Evolutionary conservation across 179 eudicot genomes (phyloP).

Genomic region (Nepenthes alata): DNA sequence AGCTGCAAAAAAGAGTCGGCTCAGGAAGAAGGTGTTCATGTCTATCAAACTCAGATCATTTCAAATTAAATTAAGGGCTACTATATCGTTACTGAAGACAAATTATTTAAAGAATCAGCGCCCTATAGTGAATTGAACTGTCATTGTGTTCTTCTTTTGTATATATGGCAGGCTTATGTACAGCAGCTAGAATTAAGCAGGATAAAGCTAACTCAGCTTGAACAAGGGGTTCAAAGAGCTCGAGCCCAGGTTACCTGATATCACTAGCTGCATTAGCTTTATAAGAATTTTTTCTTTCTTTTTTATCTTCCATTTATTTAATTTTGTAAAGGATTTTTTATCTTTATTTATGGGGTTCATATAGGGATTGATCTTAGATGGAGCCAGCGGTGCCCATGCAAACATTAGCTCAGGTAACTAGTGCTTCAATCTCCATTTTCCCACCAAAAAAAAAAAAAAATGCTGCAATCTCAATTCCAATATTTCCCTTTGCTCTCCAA

Average conservation of each 20-base stretch:
- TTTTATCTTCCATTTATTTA: too few species aligned
- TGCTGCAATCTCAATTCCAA: too few species aligned
- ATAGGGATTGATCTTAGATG: constrained; percentile 76
- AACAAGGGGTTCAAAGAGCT: constrained; percentile 88
- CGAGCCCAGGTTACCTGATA: constrained; percentile 53
- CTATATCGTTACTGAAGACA: too few species aligned
- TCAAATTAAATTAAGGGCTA: too few species aligned
- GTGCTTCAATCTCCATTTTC: too few species aligned
- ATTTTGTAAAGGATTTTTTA: too few species aligned
- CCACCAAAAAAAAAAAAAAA: too few species aligned
- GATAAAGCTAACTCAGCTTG: constrained; percentile 72
- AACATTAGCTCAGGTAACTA: constrained; percentile 63
- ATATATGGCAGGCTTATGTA: constrained; percentile 58
- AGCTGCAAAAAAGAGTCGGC: constrained; percentile 92
- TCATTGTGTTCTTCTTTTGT: background rate
- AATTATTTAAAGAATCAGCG: too few species aligned
- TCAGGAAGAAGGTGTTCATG: constrained; percentile 64
- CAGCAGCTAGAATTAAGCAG: constrained; percentile 94
- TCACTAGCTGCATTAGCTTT: background rate
- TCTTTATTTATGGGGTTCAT: background rate
- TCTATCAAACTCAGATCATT: too few species aligned
- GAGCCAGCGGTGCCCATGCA: constrained; percentile 53
- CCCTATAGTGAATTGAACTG: too few species aligned
- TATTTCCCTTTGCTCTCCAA: too few species aligned
- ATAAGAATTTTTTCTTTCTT: background rate